Conservation (phyloP, 1,284 basidiomycete species). For the Heterobasidion occidentale region DNA sequence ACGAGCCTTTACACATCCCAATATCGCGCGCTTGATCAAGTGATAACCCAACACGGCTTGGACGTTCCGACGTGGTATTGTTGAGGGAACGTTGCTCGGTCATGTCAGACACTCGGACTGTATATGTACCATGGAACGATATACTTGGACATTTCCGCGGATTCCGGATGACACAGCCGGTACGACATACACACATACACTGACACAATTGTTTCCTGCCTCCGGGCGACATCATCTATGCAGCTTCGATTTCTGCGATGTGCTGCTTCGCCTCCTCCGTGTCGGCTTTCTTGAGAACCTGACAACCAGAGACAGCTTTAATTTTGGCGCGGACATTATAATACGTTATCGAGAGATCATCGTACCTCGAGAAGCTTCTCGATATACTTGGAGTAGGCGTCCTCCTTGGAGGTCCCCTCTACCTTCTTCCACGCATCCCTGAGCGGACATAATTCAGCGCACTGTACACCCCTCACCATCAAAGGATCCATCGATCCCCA, state of each 20-base stretch:
- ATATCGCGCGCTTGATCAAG: too few species aligned
- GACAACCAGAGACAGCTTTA: slow-evolving; percentile 5
- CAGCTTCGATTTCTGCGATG: slow-evolving; percentile 55
- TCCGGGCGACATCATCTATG: slow-evolving; percentile 8
- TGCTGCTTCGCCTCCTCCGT: slow-evolving; percentile 52
- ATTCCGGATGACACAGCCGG: background rate
- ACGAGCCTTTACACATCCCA: too few species aligned
- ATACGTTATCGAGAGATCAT: slow-evolving; percentile 8
- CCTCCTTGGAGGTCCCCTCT: slow-evolving; percentile 66
- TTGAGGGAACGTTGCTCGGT: too few species aligned
- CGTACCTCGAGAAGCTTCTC: slow-evolving; percentile 63
- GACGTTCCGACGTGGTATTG: too few species aligned
- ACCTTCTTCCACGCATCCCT: slow-evolving; percentile 87
- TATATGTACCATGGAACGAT: too few species aligned
- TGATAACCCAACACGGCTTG: too few species aligned
- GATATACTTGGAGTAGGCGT: slow-evolving; percentile 68
- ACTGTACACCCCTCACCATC: background rate
- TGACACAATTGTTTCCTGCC: background rate
- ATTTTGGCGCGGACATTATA: background rate
- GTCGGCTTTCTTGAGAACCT: slow-evolving; percentile 48
- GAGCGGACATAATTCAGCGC: background rate
- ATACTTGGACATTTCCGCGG: background rate
- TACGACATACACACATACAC: background rate
- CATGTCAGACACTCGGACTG: too few species aligned
- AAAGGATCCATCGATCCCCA: background rate